These are phyloP conservation scores for Raphanus raphanistrum DNA, from an alignment of 345 rosid species.

Conservation along the genomic window DNA sequence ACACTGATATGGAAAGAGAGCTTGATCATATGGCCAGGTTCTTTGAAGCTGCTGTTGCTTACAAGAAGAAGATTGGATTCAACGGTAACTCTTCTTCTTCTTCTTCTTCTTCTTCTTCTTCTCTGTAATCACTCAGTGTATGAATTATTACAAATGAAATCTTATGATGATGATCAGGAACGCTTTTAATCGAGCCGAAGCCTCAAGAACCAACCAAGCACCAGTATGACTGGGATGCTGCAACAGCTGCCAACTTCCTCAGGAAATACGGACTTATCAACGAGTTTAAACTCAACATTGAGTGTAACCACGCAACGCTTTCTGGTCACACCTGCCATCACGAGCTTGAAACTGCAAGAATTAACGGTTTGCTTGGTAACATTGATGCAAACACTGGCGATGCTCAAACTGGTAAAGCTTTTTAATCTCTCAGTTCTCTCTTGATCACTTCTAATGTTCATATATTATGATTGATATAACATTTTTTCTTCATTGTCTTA, in stretches of 20 bases:
- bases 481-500: slow-evolving; percentile 2
- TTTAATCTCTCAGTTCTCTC: background rate
- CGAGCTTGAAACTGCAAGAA: slow-evolving; percentile 87
- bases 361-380: slow-evolving; percentile 83
- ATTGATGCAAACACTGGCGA: slow-evolving; percentile 95
- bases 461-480: background rate
- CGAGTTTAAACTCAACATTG: slow-evolving; percentile 84
- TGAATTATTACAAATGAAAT: background rate
- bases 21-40: slow-evolving; percentile 87
- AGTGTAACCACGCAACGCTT: slow-evolving; percentile 96
- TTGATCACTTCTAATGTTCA: background rate
- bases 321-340: slow-evolving; percentile 97
- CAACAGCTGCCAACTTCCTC: slow-evolving; percentile 83
- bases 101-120: slow-evolving; percentile 12
- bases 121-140: background rate
- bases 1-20: slow-evolving; percentile 96
- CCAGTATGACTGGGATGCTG: slow-evolving; percentile 99
- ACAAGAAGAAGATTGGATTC: slow-evolving; percentile 97
- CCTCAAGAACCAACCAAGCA: slow-evolving; percentile 99
- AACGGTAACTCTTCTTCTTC: slow-evolving; percentile 51
- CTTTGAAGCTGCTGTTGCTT: slow-evolving; percentile 77
- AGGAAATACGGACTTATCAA: slow-evolving; percentile 75
- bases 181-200: slow-evolving; percentile 89
- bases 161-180: slow-evolving; percentile 52
- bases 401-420: slow-evolving; percentile 67